Percentiles rank a stretch among this genome's conserved stretches.
These are phyloP conservation scores for Evernia prunastri DNA, from an alignment of 495 filamentous ascomycete genomes.

Conservation along the genomic window DNA sequence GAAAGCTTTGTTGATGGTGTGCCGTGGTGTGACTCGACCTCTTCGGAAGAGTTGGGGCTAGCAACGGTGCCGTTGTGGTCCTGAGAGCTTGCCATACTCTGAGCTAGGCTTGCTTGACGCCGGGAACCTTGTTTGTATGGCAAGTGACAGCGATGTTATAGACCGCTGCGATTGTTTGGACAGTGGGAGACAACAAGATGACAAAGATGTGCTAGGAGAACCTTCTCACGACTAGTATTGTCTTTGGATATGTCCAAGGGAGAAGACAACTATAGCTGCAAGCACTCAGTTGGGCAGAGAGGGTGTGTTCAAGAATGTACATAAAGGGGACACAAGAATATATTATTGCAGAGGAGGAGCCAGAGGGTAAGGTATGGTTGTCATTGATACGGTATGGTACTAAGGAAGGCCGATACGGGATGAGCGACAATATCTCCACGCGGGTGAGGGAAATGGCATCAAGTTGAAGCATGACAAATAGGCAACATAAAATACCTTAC, in stretches of 20 bases:
- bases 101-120: not conserved
- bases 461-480: slow-evolving; percentile 6
- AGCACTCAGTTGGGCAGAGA: not conserved
- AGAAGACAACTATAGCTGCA: not conserved
- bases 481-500: not conserved
- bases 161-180: not conserved
- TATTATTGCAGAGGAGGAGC: not conserved
- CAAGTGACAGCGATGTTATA: not conserved
- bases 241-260: not conserved
- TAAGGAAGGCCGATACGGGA: slow-evolving; percentile 8
- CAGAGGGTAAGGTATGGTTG: not conserved
- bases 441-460: not conserved
- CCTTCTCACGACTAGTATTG: not conserved
- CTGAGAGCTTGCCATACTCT: slow-evolving; percentile 16
- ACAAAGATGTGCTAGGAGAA: not conserved
- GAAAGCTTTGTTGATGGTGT: slow-evolving; percentile 60
- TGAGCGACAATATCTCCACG: not conserved
- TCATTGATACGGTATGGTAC: slow-evolving; percentile 7
- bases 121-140: not conserved
- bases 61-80: slow-evolving; percentile 25
- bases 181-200: not conserved
- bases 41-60: slow-evolving; percentile 55
- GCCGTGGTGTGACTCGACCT: slow-evolving; percentile 48
- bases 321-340: not conserved
- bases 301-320: not conserved